phyloP scores from a whole-genome alignment of 164 flowering plant species.

The Chloranthus sessilifolius region DNA sequence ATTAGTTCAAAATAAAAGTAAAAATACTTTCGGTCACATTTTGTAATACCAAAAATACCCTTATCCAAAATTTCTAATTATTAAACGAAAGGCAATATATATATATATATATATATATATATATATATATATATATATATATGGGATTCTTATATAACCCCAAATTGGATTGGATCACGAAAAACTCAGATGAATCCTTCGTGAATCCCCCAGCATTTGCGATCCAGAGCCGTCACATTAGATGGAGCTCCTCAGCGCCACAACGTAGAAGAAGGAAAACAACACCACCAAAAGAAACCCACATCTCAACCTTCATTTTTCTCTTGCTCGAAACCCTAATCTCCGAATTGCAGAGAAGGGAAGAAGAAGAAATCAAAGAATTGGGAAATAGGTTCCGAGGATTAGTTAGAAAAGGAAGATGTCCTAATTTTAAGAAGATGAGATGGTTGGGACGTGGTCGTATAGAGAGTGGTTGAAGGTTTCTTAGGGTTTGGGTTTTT shows the following conservation, averaged over 20 bases:
- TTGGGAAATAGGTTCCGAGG: background rate
- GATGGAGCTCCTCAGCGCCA: slow-evolving; percentile 28
- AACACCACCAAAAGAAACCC: background rate
- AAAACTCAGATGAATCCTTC: background rate
- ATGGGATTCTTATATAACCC: background rate
- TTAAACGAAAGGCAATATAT: no score
- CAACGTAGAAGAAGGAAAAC: slow-evolving; percentile 1
- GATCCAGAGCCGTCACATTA: no score
- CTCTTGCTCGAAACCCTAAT: no score
- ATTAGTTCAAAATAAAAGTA: no score
- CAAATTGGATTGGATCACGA: background rate
- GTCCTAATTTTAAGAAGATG: background rate
- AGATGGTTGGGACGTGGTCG: slow-evolving; percentile 19
- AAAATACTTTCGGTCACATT: no score
- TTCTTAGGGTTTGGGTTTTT: slow-evolving; percentile 14
- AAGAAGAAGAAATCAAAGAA: background rate
- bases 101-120: no score
- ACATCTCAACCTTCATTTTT: slow-evolving; percentile 2
- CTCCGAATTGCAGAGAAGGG: background rate
- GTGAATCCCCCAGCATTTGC: no score
- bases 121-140: background rate
- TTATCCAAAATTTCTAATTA: no score
- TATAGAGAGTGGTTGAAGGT: slow-evolving; percentile 12
- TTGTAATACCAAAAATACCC: no score
- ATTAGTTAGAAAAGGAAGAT: slow-evolving; percentile 14